A percentile compares a stretch with the other conserved stretches of the same genome.
These are phyloP conservation scores for Rutstroemia sp. DNA, from an alignment of 2,329 filamentous ascomycete genomes.

Conservation along the genomic window DNA sequence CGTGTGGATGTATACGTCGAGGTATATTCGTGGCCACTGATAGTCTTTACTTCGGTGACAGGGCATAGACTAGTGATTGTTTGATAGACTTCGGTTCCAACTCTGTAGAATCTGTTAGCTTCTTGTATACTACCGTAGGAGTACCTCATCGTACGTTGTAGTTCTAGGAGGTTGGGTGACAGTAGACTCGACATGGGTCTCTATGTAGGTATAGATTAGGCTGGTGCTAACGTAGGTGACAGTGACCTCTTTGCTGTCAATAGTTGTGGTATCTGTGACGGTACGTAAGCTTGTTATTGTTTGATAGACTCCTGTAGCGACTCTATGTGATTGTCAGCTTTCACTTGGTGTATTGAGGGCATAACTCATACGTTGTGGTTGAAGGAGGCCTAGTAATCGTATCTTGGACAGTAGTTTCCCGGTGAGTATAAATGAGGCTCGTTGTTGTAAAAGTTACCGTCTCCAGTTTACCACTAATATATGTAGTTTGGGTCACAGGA, in stretches of 20 bases:
- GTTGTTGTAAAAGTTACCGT: constrained; percentile 5
- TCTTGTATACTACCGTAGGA: neutral
- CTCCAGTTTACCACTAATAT: constrained; percentile 3
- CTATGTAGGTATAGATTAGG: constrained; percentile 18
- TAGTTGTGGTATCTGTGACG: constrained; percentile 39
- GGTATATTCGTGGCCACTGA: constrained; percentile 35
- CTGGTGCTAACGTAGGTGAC: constrained; percentile 20
- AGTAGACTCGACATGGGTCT: constrained; percentile 1
- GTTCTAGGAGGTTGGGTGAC: constrained; percentile 3
- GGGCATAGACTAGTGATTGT: constrained; percentile 36
- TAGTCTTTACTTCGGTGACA: constrained; percentile 39
- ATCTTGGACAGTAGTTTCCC: neutral
- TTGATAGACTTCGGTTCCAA: constrained; percentile 20
- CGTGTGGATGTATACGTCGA: constrained; percentile 20
- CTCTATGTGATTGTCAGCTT: constrained; percentile 3
- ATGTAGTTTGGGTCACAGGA: constrained; percentile 26
- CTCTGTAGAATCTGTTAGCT: neutral
- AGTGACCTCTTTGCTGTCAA: constrained; percentile 35
- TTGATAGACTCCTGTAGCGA: constrained; percentile 14
- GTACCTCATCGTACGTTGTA: constrained; percentile 5
- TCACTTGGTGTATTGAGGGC: too few species aligned
- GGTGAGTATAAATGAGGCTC: neutral
- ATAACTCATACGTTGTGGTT: neutral
- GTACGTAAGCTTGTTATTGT: constrained; percentile 36
- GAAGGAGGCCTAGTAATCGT: neutral